Evolutionary conservation across 2,329 filamentous ascomycete genomes (phyloP), one percentile per base, ranked within the genome.

Genomic region (Trichoderma sp.): DNA sequence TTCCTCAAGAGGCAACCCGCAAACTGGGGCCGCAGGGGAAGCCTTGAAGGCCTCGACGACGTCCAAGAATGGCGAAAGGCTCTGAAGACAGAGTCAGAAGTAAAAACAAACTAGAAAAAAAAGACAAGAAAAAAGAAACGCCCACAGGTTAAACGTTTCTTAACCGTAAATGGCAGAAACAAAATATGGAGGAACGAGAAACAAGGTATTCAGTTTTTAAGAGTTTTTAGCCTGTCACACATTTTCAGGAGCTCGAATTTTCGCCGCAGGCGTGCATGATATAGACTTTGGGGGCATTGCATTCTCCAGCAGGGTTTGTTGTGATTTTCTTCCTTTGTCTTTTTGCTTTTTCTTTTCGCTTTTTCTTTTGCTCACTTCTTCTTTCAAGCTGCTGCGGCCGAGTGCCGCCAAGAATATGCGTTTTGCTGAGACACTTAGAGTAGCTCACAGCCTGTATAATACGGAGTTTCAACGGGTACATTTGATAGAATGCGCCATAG

Each of bases 1-100:
- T 99, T 99, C 77, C 83, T 99, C 70, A 97, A 95, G 82, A 84
- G 94, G 56, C 93, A 97, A 80, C 95, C 95, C 0, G 86, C 86
- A 71, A 96, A 97, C 75, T 98, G 95, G 95, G 94, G 94, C 0
- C 86, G 95, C 51, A 86, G 94, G 70, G 91, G 90, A 66, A 96
- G 92, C 76, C 83, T 94, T 46, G 91, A 94, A 85, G 77, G 75
- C 14, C 74, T 77, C 73, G 76, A 80, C 6, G 76, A 79, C 21
- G 51, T 77, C 56, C 70, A 76, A 18, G 76, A 79, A 68, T 73
- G 76, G 70, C 73, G 77, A 71, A 76, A 68, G 70, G 73, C 32
- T 24, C 16, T 28, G 13, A 70, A 70, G 59, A 59, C 71, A 28
- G 71, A 71, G 24, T 30, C 61, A 21, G 63, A 56, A 24, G 34